Evolutionary conservation across 306 rosid genomes (phyloP), one percentile per base, ranked within the genome.

Genomic region (Lathyrus aphaca): DNA sequence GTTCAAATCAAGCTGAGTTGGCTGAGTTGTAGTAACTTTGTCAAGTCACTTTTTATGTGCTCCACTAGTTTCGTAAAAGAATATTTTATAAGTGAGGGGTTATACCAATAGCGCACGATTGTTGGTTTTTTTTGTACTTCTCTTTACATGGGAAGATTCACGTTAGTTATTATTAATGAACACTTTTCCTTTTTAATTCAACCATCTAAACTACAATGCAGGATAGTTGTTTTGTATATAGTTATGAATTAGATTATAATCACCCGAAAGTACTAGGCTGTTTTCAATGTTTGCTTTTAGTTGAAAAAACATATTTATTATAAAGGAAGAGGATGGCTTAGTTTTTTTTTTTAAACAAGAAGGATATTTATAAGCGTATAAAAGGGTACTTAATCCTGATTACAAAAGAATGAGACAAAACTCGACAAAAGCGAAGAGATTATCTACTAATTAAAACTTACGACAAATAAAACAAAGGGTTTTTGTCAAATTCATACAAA

Each of bases 31-130:
- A 59, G 40, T 69, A 65, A 64, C 62, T 51, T 50, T 68, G 77
- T 32, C 5, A 5, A 54, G 56, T 62, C 73, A 53, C 66, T 29
- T 65, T 71, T 35, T 46, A 7, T 79, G 14, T 68, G 81, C 40
- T 75, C 81, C 83, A 74, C 71, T 75, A 56, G 74, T 79, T 82
- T 67, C 49, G n/a, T 75, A 61, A 73, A 59, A 6, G 54, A 58
- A 60, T 19, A 30, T 67, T 25, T 48, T 60, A 14, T 19, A 45
- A 23, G 55, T 35, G 30, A 50, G 29, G 8, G 8, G 38, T 73
- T 59, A 48, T 70, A 43, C 50, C 61, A 51, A 48, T 40, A 62
- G 10, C 50, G 55, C 73, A 72, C 68, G 23, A 74, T 77, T 25
- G 37, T 74, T 66, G 80, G 72, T 37, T 74, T 32, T 78, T 30